Evolutionary conservation across 2,329 filamentous ascomycete species (phyloP).

Genomic region (Aspergillus pseudoviridinutans): DNA sequence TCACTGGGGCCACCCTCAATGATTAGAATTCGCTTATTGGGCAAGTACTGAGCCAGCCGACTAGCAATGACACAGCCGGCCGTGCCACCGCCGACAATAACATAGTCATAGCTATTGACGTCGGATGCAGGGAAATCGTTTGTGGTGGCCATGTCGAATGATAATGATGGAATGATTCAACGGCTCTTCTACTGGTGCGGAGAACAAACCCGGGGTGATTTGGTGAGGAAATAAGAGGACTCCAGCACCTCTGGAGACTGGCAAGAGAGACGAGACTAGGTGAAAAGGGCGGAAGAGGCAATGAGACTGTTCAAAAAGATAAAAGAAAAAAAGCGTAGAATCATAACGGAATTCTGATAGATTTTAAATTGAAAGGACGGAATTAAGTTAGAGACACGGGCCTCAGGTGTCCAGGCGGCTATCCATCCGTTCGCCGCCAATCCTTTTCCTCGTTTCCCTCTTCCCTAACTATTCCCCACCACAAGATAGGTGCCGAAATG

Average conservation of each 20-base stretch:
- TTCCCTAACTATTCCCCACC: background rate
- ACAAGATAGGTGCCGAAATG: background rate
- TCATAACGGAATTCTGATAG: background rate
- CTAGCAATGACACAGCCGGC: constrained; percentile 81
- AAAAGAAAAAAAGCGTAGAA: background rate
- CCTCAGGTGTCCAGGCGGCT: background rate
- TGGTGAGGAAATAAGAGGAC: constrained; percentile 5
- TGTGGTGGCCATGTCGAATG: constrained; percentile 58
- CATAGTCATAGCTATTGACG: constrained; percentile 71
- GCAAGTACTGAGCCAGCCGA: constrained; percentile 76
- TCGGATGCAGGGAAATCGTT: constrained; percentile 62
- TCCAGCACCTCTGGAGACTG: background rate
- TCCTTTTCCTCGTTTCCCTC: background rate
- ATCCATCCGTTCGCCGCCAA: background rate
- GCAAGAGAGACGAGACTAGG: constrained; percentile 3
- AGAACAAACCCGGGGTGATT: background rate
- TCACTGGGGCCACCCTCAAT: constrained; percentile 89
- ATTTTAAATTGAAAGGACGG: background rate
- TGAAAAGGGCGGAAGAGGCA: constrained; percentile 2
- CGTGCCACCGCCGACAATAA: constrained; percentile 80
- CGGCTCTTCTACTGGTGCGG: background rate
- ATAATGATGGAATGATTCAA: background rate
- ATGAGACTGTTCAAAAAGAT: constrained; percentile 4
- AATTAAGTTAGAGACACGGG: background rate
- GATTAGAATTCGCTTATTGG: constrained; percentile 73